These are phyloP conservation scores for Globisporangium cylindrosporum DNA, from an alignment of 352 stramenopile species.

Conservation along the genomic window DNA sequence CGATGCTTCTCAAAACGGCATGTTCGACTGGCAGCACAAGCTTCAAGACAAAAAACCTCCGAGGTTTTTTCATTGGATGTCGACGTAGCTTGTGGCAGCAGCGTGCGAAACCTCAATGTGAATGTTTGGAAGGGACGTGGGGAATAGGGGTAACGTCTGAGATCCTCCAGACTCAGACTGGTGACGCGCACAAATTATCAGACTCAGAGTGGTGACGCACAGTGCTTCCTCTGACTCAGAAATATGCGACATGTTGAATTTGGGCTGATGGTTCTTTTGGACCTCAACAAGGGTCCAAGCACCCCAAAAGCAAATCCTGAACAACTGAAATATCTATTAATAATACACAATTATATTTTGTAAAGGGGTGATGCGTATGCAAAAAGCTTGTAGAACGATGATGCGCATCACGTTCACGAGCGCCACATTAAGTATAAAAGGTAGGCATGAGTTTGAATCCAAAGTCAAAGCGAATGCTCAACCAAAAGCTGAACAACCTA, in stretches of 20 bases:
- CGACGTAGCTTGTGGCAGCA: slow-evolving; percentile 12
- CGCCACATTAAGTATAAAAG: too few relatives aligned
- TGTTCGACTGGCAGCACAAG: background rate
- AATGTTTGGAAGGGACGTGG: slow-evolving; percentile 15
- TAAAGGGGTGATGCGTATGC: too few relatives aligned
- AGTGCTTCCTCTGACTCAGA: background rate
- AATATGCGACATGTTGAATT: background rate
- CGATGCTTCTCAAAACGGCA: too few relatives aligned
- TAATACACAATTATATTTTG: too few relatives aligned
- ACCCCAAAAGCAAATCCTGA: too few relatives aligned
- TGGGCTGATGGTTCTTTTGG: too few relatives aligned
- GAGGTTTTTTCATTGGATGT: slow-evolving; percentile 4
- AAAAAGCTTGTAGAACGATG: too few relatives aligned
- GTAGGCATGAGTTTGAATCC: too few relatives aligned
- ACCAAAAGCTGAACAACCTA: too few relatives aligned
- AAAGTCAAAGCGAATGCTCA: background rate
- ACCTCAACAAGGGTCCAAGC: too few relatives aligned
- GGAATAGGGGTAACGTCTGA: slow-evolving; percentile 2
- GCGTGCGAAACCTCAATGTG: slow-evolving; percentile 9
- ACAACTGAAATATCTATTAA: too few relatives aligned
- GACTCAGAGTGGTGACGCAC: background rate
- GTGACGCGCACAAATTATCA: background rate
- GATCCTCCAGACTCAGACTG: background rate
- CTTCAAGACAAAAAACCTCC: slow-evolving; percentile 5
- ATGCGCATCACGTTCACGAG: too few relatives aligned